These are phyloP conservation scores for Aspergillus flavus DNA, from an alignment of 2,329 filamentous ascomycete species.

Conservation along the genomic window DNA sequence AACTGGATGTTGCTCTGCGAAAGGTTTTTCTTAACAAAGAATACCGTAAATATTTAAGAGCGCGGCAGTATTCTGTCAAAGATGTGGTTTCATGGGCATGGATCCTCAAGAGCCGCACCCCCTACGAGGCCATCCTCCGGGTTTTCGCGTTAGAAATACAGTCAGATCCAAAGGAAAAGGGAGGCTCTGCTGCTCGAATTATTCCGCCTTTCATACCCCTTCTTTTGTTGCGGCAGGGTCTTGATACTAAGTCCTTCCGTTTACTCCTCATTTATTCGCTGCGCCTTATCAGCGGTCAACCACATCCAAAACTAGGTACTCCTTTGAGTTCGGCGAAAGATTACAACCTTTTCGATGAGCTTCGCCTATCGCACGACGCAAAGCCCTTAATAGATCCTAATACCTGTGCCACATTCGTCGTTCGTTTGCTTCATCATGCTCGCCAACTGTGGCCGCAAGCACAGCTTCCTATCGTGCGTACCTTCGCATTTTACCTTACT, in stretches of 20 bases:
- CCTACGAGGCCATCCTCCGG: constrained; percentile 40
- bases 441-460: constrained; percentile 52
- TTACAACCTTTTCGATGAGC: constrained; percentile 4
- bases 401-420: constrained; percentile 45
- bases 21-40: constrained; percentile 34
- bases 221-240: constrained; percentile 47
- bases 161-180: constrained; percentile 16
- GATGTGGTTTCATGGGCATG: constrained; percentile 52
- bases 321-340: not conserved
- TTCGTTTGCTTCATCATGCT: constrained; percentile 55
- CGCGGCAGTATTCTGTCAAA: constrained; percentile 35
- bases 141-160: constrained; percentile 34
- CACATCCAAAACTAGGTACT: constrained; percentile 17
- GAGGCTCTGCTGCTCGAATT: constrained; percentile 10
- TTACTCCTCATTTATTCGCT: constrained; percentile 45
- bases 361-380: not conserved
- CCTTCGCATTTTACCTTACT: constrained; percentile 41
- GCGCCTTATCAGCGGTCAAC: constrained; percentile 34
- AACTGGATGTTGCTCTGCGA: constrained; percentile 31
- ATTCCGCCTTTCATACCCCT: constrained; percentile 52
- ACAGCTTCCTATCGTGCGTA: constrained; percentile 45
- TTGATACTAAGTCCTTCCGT: constrained; percentile 47
- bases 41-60: constrained; percentile 32
- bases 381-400: constrained; percentile 27
- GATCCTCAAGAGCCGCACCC: constrained; percentile 44